phyloP scores from a whole-genome alignment of 2,329 filamentous ascomycete genomes.

The Scytalidium lignicola region DNA sequence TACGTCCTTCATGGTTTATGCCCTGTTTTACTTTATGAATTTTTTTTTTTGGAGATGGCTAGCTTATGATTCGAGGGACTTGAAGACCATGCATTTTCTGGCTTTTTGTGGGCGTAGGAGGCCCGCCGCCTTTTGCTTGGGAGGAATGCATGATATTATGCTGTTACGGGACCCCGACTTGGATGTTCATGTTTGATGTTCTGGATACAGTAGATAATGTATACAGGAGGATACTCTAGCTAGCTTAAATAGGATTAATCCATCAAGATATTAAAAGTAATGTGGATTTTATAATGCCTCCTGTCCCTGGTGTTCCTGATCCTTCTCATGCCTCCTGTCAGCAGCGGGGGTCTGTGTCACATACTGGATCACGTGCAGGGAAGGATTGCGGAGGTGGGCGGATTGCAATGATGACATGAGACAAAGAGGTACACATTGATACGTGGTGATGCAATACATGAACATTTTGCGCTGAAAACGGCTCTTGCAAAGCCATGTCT shows the following conservation, averaged over 20 bases:
- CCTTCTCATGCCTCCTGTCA: too few species aligned
- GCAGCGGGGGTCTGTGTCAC: too few species aligned
- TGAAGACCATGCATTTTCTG: not conserved
- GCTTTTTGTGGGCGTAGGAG: not conserved
- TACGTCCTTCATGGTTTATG: conserved; percentile 5
- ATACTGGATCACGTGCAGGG: too few species aligned
- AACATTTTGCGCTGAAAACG: too few species aligned
- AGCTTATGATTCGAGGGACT: not conserved
- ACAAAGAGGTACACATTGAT: too few species aligned
- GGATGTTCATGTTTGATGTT: not conserved
- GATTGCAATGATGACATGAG: too few species aligned
- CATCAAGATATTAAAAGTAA: not conserved
- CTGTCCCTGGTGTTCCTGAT: too few species aligned
- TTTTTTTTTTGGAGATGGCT: not conserved
- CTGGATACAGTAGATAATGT: not conserved
- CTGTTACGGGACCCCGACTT: not conserved
- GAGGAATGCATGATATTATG: not conserved
- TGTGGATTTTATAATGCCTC: too few species aligned
- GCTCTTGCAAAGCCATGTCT: too few species aligned
- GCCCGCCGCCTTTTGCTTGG: not conserved
- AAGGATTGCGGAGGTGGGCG: too few species aligned
- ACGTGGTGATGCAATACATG: too few species aligned
- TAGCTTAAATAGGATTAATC: not conserved
- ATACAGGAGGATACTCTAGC: not conserved
- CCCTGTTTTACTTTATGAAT: conserved; percentile 15